A percentile compares a stretch with the other conserved stretches of the same genome.
Conservation (phyloP, 2,329 filamentous ascomycete genomes). For the Cercospora sojina region DNA sequence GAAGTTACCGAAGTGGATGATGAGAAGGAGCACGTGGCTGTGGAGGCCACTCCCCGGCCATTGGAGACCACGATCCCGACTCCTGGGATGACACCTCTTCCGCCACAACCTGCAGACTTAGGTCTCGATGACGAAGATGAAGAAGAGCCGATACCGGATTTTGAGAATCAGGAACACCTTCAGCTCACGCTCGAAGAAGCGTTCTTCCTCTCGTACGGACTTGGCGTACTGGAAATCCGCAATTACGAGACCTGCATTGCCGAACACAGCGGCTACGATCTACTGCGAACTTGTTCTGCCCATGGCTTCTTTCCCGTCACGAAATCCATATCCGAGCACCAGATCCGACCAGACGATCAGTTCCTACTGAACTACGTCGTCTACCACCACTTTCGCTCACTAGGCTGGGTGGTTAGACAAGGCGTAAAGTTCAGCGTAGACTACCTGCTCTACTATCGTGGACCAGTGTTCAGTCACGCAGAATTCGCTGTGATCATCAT, state of each 20-base stretch:
- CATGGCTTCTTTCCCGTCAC: constrained; percentile 42
- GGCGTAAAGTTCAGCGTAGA: constrained; percentile 95
- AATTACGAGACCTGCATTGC: constrained; percentile 33
- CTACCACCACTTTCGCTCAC: constrained; percentile 93
- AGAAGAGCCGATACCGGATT: constrained; percentile 20
- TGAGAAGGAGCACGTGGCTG: background rate
- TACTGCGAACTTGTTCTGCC: constrained; percentile 57
- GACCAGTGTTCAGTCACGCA: constrained; percentile 90
- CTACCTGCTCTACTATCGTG: constrained; percentile 89
- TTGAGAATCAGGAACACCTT: constrained; percentile 72
- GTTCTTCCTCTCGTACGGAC: constrained; percentile 80
- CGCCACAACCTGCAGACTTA: background rate
- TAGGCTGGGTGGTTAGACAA: constrained; percentile 90
- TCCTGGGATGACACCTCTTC: background rate
- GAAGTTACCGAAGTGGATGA: constrained; percentile 9
- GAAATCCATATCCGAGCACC: constrained; percentile 62
- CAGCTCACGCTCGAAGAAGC: constrained; percentile 88
- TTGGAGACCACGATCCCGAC: constrained; percentile 11
- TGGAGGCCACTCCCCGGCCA: background rate
- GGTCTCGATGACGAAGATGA: constrained; percentile 14
- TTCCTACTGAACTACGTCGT: constrained; percentile 86
- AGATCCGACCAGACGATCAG: constrained; percentile 65
- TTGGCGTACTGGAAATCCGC: constrained; percentile 71
- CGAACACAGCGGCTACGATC: constrained; percentile 47
- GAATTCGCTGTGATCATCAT: constrained; percentile 86